These are phyloP conservation scores for Haematococcus lacustris DNA, from an alignment of 139 green algal genomes.

Conservation along the genomic window DNA sequence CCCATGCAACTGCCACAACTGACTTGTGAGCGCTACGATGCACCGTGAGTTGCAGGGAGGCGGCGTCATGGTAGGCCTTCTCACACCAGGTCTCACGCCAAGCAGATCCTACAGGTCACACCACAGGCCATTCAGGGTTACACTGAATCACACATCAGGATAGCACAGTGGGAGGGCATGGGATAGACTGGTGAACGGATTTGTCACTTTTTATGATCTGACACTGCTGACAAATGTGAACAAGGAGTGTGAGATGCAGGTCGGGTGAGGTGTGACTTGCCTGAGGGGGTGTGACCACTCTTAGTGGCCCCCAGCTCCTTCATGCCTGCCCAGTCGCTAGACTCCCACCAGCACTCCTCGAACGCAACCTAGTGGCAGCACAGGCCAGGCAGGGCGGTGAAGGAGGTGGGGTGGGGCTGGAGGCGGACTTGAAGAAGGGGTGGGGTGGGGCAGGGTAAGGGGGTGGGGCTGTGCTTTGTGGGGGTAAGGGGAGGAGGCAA, in stretches of 20 bases:
- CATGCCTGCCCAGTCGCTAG: constrained; percentile 66
- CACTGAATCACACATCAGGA: constrained; percentile 26
- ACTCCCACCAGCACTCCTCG: constrained; percentile 81
- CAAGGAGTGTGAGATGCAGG: background rate
- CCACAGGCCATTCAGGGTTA: no score
- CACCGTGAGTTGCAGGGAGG: no score
- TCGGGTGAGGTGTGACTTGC: constrained; percentile 10
- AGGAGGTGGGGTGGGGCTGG: background rate
- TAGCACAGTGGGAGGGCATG: no score
- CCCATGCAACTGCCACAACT: no score
- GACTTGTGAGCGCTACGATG: no score
- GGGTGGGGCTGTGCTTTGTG: background rate
- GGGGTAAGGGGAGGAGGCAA: background rate
- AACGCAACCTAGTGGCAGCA: constrained; percentile 45
- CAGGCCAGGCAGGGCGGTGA: background rate
- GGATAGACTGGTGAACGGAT: no score
- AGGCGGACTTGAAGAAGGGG: background rate
- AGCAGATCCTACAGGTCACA: constrained; percentile 29
- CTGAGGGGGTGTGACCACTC: constrained; percentile 28
- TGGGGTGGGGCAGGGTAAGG: background rate
- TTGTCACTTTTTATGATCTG: background rate
- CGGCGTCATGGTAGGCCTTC: constrained; percentile 49
- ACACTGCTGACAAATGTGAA: background rate
- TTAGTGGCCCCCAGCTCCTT: constrained; percentile 78
- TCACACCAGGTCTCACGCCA: constrained; percentile 79